phyloP scores from a whole-genome alignment of 352 stramenopile genomes.

The Pythium pyrilobum region DNA sequence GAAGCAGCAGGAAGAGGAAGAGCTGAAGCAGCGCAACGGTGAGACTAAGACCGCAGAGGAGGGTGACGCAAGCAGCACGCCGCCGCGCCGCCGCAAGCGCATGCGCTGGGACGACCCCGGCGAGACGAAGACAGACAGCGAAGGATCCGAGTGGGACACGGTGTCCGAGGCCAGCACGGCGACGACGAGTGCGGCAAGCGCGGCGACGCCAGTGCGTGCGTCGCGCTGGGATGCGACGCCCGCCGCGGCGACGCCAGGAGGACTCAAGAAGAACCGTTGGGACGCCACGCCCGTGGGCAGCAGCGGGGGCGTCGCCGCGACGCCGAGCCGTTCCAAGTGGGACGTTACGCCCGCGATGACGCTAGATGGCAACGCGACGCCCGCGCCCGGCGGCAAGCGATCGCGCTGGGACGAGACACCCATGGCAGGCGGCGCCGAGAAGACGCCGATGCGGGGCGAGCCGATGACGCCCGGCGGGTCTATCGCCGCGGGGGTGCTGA shows the following conservation, averaged over 20 bases:
- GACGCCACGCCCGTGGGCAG: slow-evolving; percentile 72
- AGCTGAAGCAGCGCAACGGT: slow-evolving; percentile 32
- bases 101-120: slow-evolving; percentile 83
- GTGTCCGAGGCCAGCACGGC: slow-evolving; percentile 34
- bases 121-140: slow-evolving; percentile 52
- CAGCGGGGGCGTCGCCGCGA: slow-evolving; percentile 21
- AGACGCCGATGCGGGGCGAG: slow-evolving; percentile 43
- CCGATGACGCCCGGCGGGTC: slow-evolving; percentile 70
- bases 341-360: slow-evolving; percentile 87
- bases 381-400: slow-evolving; percentile 71
- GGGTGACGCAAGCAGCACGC: slow-evolving; percentile 24
- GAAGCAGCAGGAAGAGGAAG: slow-evolving; percentile 62
- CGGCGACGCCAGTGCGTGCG: slow-evolving; percentile 44
- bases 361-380: slow-evolving; percentile 40
- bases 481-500: slow-evolving; percentile 50
- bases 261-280: slow-evolving; percentile 77
- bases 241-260: slow-evolving; percentile 21
- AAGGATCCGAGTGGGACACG: slow-evolving; percentile 77
- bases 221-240: slow-evolving; percentile 81
- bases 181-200: slow-evolving; percentile 24
- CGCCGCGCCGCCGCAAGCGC: slow-evolving; percentile 51
- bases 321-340: slow-evolving; percentile 73
- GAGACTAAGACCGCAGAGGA: slow-evolving; percentile 5
- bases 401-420: slow-evolving; percentile 97
- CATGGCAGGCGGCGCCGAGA: slow-evolving; percentile 43